These are phyloP conservation scores for Myriangium duriaei DNA, from an alignment of 2,329 filamentous ascomycete genomes.

Conservation along the genomic window DNA sequence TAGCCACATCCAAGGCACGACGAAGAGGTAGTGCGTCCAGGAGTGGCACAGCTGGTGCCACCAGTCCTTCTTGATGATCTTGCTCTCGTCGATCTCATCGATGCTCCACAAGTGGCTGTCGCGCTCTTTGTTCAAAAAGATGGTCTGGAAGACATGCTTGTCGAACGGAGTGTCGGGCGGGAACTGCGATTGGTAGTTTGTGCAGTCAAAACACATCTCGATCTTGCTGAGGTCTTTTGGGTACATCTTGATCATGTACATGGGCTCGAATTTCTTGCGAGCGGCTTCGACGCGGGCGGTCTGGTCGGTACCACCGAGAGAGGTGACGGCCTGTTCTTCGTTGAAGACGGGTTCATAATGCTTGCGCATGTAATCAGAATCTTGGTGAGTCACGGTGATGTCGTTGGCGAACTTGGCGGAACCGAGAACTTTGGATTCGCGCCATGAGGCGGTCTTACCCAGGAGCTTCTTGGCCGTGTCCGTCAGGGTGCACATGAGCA, in stretches of 20 bases:
- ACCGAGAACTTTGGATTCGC: slow-evolving; percentile 56
- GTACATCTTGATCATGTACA: slow-evolving; percentile 55
- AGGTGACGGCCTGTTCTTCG: slow-evolving; percentile 31
- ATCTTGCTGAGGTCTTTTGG: slow-evolving; percentile 41
- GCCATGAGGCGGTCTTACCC: slow-evolving; percentile 43
- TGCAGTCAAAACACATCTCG: slow-evolving; percentile 59
- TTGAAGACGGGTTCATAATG: slow-evolving; percentile 55
- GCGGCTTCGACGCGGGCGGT: slow-evolving; percentile 31
- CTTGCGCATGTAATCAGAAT: slow-evolving; percentile 51
- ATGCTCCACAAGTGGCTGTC: slow-evolving; percentile 46
- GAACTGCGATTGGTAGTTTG: slow-evolving; percentile 64
- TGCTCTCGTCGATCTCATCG: slow-evolving; percentile 44
- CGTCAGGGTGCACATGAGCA: slow-evolving; percentile 51
- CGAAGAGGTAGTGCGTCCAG: slow-evolving; percentile 51
- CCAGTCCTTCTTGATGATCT: slow-evolving; percentile 52
- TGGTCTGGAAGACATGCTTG: slow-evolving; percentile 58
- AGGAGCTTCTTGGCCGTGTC: slow-evolving; percentile 49
- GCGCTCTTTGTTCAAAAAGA: slow-evolving; percentile 48
- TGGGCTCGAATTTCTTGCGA: slow-evolving; percentile 44
- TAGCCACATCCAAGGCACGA: slow-evolving; percentile 61
- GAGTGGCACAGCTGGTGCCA: slow-evolving; percentile 55
- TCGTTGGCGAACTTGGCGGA: slow-evolving; percentile 59
- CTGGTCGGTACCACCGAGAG: slow-evolving; percentile 31
- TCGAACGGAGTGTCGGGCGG: slow-evolving; percentile 41
- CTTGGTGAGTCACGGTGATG: slow-evolving; percentile 57